phyloP scores from a whole-genome alignment of 2,329 filamentous ascomycete genomes.

The Hymenoscyphus repandus region DNA sequence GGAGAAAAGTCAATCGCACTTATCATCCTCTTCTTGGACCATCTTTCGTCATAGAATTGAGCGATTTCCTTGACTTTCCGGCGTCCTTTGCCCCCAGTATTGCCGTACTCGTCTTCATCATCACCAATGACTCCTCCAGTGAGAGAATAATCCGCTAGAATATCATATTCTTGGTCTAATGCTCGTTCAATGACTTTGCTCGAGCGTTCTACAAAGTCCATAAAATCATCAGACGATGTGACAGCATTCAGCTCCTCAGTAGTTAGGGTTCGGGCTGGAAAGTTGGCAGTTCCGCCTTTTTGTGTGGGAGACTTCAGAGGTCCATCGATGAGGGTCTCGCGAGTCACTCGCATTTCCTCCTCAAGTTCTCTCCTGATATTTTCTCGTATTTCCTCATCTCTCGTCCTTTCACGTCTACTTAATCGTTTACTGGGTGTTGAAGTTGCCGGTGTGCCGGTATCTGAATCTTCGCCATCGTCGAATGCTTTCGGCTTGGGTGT shows the following conservation, averaged over 20 bases:
- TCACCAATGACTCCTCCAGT: constrained; percentile 70
- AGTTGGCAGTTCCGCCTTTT: constrained; percentile 47
- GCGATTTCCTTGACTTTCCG: constrained; percentile 79
- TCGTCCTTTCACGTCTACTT: constrained; percentile 72
- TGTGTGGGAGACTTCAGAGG: constrained; percentile 41
- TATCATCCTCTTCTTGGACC: constrained; percentile 97
- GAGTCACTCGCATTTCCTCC: constrained; percentile 76
- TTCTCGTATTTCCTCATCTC: constrained; percentile 83
- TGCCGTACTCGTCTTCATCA: constrained; percentile 72
- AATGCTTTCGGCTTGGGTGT: constrained; percentile 48
- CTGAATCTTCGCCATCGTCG: constrained; percentile 59
- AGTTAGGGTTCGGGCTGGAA: constrained; percentile 74
- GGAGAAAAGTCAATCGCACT: constrained; percentile 93
- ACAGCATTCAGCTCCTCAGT: constrained; percentile 85
- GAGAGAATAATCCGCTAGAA: constrained; percentile 88
- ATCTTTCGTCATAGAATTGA: constrained; percentile 91
- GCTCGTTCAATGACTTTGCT: constrained; percentile 97
- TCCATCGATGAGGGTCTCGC: constrained; percentile 52
- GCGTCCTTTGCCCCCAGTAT: constrained; percentile 64
- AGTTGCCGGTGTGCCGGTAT: constrained; percentile 49
- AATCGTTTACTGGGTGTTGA: constrained; percentile 65
- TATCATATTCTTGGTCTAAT: constrained; percentile 92
- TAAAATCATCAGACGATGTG: constrained; percentile 85
- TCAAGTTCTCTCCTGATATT: constrained; percentile 86
- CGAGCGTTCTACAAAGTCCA: constrained; percentile 90